Evolutionary conservation across 108 stramenopile species (phyloP).

Genomic region (Poteriospumella lacustris): DNA sequence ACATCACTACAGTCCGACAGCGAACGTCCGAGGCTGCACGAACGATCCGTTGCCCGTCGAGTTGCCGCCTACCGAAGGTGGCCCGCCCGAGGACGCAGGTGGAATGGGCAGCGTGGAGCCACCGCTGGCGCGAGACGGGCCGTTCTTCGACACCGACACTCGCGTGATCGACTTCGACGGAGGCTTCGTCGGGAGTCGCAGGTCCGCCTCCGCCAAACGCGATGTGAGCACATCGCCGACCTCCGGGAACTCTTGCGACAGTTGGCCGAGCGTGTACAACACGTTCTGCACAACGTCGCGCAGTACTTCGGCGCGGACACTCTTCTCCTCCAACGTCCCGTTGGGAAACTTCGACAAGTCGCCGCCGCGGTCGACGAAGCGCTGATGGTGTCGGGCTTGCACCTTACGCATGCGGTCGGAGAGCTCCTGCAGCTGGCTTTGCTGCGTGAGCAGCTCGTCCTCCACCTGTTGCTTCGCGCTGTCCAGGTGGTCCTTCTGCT

Average conservation of each 20-base stretch:
- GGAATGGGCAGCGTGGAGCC: background rate
- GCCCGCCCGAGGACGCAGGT: background rate
- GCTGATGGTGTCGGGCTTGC: background rate
- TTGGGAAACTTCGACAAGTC: conserved; percentile 3
- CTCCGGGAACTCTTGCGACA: conserved; percentile 65
- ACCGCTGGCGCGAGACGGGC: background rate
- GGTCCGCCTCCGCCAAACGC: background rate
- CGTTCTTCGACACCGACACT: background rate
- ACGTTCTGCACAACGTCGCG: conserved; percentile 53
- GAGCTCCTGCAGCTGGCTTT: conserved; percentile 31
- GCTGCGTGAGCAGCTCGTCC: conserved; percentile 31
- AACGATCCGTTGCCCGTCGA: background rate
- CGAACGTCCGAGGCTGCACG: background rate
- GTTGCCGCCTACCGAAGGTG: background rate
- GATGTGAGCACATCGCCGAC: conserved; percentile 49
- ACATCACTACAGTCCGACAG: background rate
- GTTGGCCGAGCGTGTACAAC: conserved; percentile 60
- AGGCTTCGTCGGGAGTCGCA: background rate
- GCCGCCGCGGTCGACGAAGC: conserved; percentile 14
- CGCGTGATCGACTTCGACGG: background rate
- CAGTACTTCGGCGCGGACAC: conserved; percentile 53
- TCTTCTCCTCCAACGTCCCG: conserved; percentile 54
- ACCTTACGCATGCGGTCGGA: background rate
- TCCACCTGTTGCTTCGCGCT: conserved; percentile 25
- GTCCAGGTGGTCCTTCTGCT: conserved; percentile 28